A percentile compares a stretch with the other conserved stretches of the same genome.
These are phyloP conservation scores for Candida boidinii DNA, from an alignment of 805 yeast species.

Conservation along the genomic window DNA sequence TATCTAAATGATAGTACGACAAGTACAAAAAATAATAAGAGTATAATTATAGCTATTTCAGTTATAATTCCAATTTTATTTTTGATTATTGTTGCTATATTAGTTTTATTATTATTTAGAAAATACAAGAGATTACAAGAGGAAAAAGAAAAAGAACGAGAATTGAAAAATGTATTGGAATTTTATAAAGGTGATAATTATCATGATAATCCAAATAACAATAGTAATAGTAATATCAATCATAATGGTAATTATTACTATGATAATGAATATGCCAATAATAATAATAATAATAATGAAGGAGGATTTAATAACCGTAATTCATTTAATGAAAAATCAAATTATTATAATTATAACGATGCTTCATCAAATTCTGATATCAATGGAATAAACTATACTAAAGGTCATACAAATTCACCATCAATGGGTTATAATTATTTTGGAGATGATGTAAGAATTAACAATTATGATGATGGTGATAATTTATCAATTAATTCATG, in stretches of 20 bases:
- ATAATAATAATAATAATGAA: too few species aligned
- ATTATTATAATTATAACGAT: too few species aligned
- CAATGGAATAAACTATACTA: too few species aligned
- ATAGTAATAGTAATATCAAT: neutral
- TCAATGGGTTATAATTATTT: conserved; percentile 8
- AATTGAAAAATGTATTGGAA: conserved; percentile 22
- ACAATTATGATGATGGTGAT: conserved; percentile 29
- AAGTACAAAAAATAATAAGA: conserved; percentile 11
- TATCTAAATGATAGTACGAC: conserved; percentile 8
- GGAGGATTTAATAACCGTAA: too few species aligned
- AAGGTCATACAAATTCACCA: too few species aligned
- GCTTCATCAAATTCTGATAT: conserved; percentile 1
- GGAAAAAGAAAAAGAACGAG: conserved; percentile 20
- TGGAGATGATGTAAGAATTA: conserved; percentile 17
- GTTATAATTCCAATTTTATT: conserved; percentile 34
- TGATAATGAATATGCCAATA: neutral
- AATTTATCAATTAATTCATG: conserved; percentile 43
- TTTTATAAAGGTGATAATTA: conserved; percentile 21
- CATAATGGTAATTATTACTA: neutral
- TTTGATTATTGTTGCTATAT: conserved; percentile 24
- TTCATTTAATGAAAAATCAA: too few species aligned
- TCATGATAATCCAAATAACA: too few species aligned
- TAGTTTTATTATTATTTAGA: conserved; percentile 19
- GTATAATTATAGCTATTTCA: conserved; percentile 36
- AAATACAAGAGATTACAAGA: conserved; percentile 17